Percentiles rank a stretch among this genome's conserved stretches.
These are phyloP conservation scores for Dalechampia spathulata DNA, from an alignment of 441 rosid genomes.

Conservation along the genomic window DNA sequence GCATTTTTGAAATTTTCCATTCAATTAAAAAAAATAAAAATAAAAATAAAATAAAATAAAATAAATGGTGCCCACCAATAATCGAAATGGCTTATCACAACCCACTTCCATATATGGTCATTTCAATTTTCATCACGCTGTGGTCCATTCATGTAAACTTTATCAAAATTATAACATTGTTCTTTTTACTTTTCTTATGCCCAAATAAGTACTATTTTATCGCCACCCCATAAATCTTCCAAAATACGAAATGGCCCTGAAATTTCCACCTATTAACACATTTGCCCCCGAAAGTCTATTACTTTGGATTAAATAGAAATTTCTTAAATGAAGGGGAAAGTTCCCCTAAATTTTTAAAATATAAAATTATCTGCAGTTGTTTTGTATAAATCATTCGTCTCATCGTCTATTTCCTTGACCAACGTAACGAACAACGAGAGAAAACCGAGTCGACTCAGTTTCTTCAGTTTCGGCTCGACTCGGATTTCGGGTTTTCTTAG, in stretches of 20 bases:
- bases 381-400: constrained; percentile 3
- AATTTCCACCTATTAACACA: constrained; percentile 9
- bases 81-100: neutral
- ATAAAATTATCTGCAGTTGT: too few species aligned
- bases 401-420: neutral
- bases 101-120: neutral
- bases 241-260: constrained; percentile 28
- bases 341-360: neutral
- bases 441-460: constrained; percentile 17
- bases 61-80: too few species aligned
- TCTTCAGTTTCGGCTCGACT: constrained; percentile 13
- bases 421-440: neutral
- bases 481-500: constrained; percentile 4
- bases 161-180: too few species aligned
- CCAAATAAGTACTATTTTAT: constrained; percentile 14
- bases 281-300: neutral
- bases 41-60: too few species aligned
- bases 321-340: neutral
- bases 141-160: too few species aligned
- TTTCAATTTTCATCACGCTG: neutral
- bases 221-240: constrained; percentile 3
- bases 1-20: too few species aligned
- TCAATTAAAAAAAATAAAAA: too few species aligned
- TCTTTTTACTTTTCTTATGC: too few species aligned
- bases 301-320: neutral